Percentiles rank a stretch among this genome's conserved stretches.
These are phyloP conservation scores for Ustilago sp. DNA, from an alignment of 1,284 basidiomycete species.

Conservation along the genomic window DNA sequence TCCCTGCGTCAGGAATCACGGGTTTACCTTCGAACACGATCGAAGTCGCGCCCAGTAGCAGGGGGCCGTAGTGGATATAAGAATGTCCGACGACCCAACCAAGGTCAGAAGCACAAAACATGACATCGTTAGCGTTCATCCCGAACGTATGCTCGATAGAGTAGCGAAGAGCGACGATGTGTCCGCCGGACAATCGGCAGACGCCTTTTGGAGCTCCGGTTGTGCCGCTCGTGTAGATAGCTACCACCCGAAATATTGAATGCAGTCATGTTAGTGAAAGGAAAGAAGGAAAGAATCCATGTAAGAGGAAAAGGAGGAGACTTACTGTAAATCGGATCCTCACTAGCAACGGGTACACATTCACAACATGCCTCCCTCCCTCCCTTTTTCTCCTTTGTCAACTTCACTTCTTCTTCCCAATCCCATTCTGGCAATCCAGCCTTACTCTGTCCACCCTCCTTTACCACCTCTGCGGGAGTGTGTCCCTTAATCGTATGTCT, in stretches of 20 bases:
- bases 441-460: constrained; percentile 26
- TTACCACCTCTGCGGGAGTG: constrained; percentile 26
- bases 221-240: constrained; percentile 60
- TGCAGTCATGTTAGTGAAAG: background rate
- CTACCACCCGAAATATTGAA: background rate
- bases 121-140: constrained; percentile 50
- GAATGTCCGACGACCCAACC: constrained; percentile 59
- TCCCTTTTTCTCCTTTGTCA: constrained; percentile 25
- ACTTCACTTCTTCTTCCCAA: constrained; percentile 54
- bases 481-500: constrained; percentile 60
- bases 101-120: constrained; percentile 56
- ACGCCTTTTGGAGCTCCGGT: constrained; percentile 66
- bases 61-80: constrained; percentile 63
- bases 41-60: constrained; percentile 60
- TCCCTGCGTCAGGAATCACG: constrained; percentile 64
- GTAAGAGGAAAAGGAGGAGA: background rate
- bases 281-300: background rate
- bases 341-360: constrained; percentile 55
- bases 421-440: constrained; percentile 54
- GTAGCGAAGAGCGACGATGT: constrained; percentile 60
- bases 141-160: constrained; percentile 64
- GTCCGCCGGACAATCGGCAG: constrained; percentile 57
- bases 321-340: constrained; percentile 58
- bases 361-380: constrained; percentile 53
- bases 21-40: constrained; percentile 68